Evolutionary conservation across 305 asterid species (phyloP).

Genomic region (Andrographis paniculata): DNA sequence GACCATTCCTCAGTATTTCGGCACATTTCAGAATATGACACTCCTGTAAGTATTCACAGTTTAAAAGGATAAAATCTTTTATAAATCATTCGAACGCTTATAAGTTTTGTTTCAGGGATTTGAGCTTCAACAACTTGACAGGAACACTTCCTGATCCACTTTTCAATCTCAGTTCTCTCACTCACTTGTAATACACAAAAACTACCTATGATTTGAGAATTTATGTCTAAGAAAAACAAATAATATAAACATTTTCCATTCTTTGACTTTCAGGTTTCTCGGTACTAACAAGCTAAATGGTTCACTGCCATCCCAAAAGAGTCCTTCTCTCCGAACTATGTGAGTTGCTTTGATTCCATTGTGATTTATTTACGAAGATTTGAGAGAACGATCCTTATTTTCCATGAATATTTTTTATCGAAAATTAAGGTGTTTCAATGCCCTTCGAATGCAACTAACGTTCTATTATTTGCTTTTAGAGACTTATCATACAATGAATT

Average conservation of each 20-base stretch:
- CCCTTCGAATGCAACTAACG: not conserved
- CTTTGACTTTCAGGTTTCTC: constrained; percentile 45
- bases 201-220: not conserved
- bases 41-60: constrained; percentile 36
- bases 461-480: constrained; percentile 19
- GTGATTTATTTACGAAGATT: no score
- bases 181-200: constrained; percentile 24
- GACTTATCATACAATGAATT: constrained; percentile 74
- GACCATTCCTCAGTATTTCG: constrained; percentile 34
- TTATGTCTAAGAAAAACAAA: not conserved
- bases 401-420: no score
- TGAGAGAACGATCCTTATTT: no score
- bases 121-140: no score
- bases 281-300: constrained; percentile 58
- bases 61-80: not conserved
- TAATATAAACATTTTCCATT: not conserved
- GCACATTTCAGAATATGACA: constrained; percentile 27
- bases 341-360: constrained; percentile 21
- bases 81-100: not conserved
- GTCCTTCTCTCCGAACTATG: constrained; percentile 35
- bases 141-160: constrained; percentile 33
- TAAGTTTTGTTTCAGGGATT: constrained; percentile 26
- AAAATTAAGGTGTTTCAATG: no score
- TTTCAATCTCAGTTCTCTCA: constrained; percentile 26
- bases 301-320: constrained; percentile 35